Percentiles rank a stretch among this genome's conserved stretches.
These are phyloP conservation scores for Macrocybe sp. DNA, from an alignment of 1,284 basidiomycete species.

Conservation along the genomic window DNA sequence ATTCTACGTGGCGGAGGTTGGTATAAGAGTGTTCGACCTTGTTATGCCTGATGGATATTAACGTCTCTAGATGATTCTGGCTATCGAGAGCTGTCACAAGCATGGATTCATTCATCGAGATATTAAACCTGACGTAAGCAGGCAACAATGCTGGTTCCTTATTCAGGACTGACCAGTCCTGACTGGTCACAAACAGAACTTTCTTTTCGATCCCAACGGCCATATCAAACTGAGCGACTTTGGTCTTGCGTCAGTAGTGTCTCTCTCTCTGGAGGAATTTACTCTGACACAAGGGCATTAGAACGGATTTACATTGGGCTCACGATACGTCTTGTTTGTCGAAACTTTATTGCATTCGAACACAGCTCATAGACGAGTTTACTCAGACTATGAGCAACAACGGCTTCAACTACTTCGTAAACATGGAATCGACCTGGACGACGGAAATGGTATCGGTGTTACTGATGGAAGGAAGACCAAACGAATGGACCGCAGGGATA, in stretches of 20 bases:
- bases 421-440: constrained; percentile 93
- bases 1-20: constrained; percentile 92
- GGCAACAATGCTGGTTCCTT: constrained; percentile 15
- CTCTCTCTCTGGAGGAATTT: constrained; percentile 12
- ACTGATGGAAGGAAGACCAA: constrained; percentile 64
- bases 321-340: constrained; percentile 84
- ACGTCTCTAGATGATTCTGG: constrained; percentile 81
- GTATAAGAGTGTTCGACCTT: constrained; percentile 10
- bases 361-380: constrained; percentile 8
- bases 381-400: constrained; percentile 89
- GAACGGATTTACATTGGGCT: constrained; percentile 85
- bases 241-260: constrained; percentile 77
- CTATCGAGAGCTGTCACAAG: constrained; percentile 90
- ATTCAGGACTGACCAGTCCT: not conserved
- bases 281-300: constrained; percentile 9
- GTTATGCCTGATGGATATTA: constrained; percentile 12
- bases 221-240: constrained; percentile 97
- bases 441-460: constrained; percentile 46
- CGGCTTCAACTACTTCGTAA: constrained; percentile 84
- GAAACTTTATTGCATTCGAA: constrained; percentile 7
- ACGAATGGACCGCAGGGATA: constrained; percentile 72
- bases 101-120: constrained; percentile 97
- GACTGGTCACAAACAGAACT: constrained; percentile 58
- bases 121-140: constrained; percentile 86
- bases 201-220: constrained; percentile 88